Conservation (phyloP, 75 land plant genomes). For the Picea sitchensis region DNA sequence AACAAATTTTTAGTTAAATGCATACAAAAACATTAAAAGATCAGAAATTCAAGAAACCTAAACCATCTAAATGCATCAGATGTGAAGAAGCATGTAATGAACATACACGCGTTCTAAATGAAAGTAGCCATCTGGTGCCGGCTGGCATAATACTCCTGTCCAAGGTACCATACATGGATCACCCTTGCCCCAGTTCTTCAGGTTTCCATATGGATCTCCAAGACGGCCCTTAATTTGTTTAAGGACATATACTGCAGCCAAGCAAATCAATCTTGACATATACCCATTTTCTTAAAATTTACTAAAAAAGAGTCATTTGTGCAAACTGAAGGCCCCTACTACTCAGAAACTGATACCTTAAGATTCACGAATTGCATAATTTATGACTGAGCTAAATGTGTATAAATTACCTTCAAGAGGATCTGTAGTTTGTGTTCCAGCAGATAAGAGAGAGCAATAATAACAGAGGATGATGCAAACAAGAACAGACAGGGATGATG, state of each 20-base stretch:
- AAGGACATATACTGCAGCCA: conserved; percentile 51
- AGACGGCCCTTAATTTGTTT: conserved; percentile 24
- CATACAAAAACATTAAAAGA: neutral
- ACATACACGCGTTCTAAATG: conserved; percentile 61
- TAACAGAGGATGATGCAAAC: neutral
- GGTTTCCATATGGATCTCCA: conserved; percentile 32
- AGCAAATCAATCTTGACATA: neutral
- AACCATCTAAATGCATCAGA: neutral
- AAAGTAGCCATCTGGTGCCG: conserved; percentile 31
- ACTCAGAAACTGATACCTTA: neutral
- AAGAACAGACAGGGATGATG: neutral
- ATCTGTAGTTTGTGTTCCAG: neutral
- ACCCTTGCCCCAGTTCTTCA: conserved; percentile 45
- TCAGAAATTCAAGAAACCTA: neutral
- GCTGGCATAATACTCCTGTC: conserved; percentile 57
- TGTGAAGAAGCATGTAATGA: neutral
- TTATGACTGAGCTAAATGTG: neutral
- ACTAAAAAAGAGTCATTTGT: neutral
- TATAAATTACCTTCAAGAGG: neutral
- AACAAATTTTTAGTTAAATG: neutral
- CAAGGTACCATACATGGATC: conserved; percentile 63
- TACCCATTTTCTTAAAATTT: neutral
- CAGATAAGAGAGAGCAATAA: neutral
- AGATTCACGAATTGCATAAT: neutral
- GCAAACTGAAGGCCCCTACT: neutral